Evolutionary conservation across 345 rosid species (phyloP).

Genomic region (Lepidium africanum): DNA sequence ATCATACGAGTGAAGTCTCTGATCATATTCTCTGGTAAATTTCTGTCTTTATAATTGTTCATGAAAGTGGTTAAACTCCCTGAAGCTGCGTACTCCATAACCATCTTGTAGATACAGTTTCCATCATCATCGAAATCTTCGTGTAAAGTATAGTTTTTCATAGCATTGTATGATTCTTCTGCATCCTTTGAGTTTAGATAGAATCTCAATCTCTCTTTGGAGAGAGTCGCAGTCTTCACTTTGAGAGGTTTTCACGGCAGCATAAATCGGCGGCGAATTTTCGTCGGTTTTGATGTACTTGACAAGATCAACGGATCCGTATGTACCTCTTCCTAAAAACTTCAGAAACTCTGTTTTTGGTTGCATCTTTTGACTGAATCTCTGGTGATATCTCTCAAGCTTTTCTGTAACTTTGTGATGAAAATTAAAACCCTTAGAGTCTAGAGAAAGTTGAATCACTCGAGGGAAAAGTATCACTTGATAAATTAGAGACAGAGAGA

Average conservation of each 20-base stretch:
- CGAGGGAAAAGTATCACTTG: neutral
- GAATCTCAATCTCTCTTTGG: neutral
- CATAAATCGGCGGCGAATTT: neutral
- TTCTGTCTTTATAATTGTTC: neutral
- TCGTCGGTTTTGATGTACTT: neutral
- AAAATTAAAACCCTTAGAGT: neutral
- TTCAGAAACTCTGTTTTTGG: neutral
- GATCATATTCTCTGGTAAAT: neutral
- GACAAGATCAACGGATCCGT: neutral
- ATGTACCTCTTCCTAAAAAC: neutral
- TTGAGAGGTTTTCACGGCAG: neutral
- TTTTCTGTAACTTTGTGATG: neutral
- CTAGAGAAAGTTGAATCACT: neutral
- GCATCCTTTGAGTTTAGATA: neutral
- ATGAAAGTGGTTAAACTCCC: neutral
- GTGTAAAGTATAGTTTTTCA: neutral
- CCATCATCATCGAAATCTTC: neutral
- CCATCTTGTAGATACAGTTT: neutral
- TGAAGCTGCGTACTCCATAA: neutral
- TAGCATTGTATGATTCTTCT: neutral
- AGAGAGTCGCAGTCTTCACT: neutral
- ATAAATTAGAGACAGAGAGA: neutral
- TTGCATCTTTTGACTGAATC: neutral
- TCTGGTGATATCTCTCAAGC: neutral
- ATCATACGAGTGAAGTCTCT: conserved; percentile 9